Evolutionary conservation across 441 rosid species (phyloP).

Genomic region (Rhodomyrtus psidioides): DNA sequence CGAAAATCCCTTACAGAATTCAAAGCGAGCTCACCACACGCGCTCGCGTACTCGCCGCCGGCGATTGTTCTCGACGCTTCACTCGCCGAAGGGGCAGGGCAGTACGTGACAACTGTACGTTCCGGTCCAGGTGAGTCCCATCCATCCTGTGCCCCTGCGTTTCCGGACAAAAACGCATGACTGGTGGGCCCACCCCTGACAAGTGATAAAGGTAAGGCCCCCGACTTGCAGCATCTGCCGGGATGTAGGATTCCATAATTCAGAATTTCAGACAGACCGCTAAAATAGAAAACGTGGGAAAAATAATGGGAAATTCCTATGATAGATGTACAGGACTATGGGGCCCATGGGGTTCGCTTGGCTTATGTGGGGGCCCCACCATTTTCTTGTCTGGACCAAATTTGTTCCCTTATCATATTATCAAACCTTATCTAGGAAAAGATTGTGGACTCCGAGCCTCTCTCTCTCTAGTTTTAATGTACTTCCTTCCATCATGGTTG

Average conservation of each 20-base stretch:
- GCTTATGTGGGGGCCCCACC: neutral
- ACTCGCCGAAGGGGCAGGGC: neutral
- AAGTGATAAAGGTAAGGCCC: neutral
- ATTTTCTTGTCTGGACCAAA: neutral
- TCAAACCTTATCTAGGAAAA: neutral
- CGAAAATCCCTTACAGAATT: neutral
- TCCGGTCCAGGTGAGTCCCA: neutral
- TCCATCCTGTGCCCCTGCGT: neutral
- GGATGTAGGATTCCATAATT: neutral
- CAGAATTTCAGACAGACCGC: neutral
- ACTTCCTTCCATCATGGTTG: neutral
- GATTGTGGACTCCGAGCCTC: neutral
- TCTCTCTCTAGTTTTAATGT: neutral
- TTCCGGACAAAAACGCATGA: neutral
- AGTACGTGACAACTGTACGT: neutral
- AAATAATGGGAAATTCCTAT: neutral
- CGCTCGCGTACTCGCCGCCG: neutral
- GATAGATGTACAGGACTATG: rapidly evolving
- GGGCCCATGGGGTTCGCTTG: neutral
- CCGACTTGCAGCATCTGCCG: too few relatives aligned
- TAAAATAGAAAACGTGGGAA: neutral
- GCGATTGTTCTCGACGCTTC: neutral
- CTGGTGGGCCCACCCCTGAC: neutral
- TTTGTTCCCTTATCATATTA: neutral
- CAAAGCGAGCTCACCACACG: neutral